These are phyloP conservation scores for Astrothelium subdiscretum DNA, from an alignment of 495 filamentous ascomycete species.

Conservation along the genomic window DNA sequence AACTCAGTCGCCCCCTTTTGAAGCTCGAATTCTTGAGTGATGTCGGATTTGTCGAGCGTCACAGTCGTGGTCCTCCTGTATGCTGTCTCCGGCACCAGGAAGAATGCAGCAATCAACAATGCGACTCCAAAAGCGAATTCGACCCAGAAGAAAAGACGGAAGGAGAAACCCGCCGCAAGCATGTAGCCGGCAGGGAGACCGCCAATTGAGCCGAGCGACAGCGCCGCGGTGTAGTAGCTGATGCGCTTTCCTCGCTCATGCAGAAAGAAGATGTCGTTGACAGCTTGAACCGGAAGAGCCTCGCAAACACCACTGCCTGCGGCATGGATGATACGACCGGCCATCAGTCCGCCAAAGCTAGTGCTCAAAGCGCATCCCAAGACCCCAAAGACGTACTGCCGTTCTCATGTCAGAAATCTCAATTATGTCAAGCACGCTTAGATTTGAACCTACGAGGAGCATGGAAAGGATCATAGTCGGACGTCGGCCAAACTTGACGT, in stretches of 20 bases:
- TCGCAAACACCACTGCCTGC: slow-evolving; percentile 53
- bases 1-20: slow-evolving; percentile 1
- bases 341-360: slow-evolving; percentile 43
- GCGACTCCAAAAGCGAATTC: slow-evolving; percentile 45
- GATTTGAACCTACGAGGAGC: slow-evolving; percentile 16
- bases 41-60: background rate
- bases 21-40: background rate
- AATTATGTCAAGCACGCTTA: background rate
- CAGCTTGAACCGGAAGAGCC: slow-evolving; percentile 49
- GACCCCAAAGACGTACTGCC: slow-evolving; percentile 40
- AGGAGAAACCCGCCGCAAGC: slow-evolving; percentile 49
- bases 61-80: slow-evolving; percentile 34
- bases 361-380: slow-evolving; percentile 43
- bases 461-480: slow-evolving; percentile 42
- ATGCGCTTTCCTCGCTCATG: slow-evolving; percentile 16
- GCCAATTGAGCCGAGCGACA: slow-evolving; percentile 48
- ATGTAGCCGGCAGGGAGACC: slow-evolving; percentile 53
- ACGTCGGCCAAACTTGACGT: slow-evolving; percentile 45
- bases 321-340: slow-evolving; percentile 41
- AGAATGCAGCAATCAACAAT: slow-evolving; percentile 45
- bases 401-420: background rate
- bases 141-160: slow-evolving; percentile 56
- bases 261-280: slow-evolving; percentile 54
- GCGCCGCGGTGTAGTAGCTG: slow-evolving; percentile 35
- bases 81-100: slow-evolving; percentile 50